Percentiles rank a stretch among this genome's conserved stretches.
phyloP scores from a whole-genome alignment of 2,329 filamentous ascomycete genomes.

The Neofusicoccum laricinum region DNA sequence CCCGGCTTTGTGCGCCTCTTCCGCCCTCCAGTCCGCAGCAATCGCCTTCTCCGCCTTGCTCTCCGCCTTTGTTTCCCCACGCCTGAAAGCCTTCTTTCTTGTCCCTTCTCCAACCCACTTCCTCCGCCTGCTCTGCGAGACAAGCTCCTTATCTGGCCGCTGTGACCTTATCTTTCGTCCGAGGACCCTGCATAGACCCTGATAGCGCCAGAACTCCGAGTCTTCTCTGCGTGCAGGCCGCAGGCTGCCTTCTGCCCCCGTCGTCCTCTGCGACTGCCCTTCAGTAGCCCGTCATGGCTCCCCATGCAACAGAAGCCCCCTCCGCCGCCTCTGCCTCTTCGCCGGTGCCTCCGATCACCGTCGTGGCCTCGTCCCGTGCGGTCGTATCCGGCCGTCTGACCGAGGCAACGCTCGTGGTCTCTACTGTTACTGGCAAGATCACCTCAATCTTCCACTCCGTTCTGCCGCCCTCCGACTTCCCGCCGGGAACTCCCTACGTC shows the following conservation, averaged over 20 bases:
- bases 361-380: constrained; percentile 80
- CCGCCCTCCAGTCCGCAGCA: neutral
- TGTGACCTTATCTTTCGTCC: neutral
- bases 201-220: neutral
- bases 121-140: no score
- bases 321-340: constrained; percentile 22
- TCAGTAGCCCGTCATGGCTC: constrained; percentile 28
- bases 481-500: constrained; percentile 67
- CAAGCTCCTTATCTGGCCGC: constrained; percentile 5
- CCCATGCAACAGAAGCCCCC: constrained; percentile 30
- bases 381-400: constrained; percentile 75
- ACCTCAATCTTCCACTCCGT: constrained; percentile 69
- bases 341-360: constrained; percentile 55
- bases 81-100: constrained; percentile 28
- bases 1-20: constrained; percentile 8
- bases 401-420: constrained; percentile 80
- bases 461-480: constrained; percentile 73
- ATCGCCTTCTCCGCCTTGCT: neutral
- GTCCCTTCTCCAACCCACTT: neutral
- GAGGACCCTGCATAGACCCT: neutral
- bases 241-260: neutral
- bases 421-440: constrained; percentile 78
- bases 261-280: neutral
- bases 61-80: constrained; percentile 10
- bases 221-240: neutral